Percentiles rank a stretch among this genome's conserved stretches.
Conservation (phyloP, 164 flowering plant species). For the Stephania yunnanensis region DNA sequence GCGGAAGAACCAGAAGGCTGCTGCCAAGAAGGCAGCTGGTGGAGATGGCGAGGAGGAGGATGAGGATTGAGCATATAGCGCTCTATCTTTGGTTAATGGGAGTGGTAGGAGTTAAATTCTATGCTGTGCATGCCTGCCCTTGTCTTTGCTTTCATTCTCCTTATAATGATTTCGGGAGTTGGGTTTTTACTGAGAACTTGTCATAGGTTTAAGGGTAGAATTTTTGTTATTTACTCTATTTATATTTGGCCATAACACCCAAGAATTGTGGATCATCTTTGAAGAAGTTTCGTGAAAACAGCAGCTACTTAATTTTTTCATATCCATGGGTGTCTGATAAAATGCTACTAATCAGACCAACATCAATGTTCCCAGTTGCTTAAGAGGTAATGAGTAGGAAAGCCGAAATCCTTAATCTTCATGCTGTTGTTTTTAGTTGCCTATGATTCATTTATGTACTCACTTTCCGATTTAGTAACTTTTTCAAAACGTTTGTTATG, state of each 20-base stretch:
- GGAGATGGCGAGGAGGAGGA: constrained; percentile 62
- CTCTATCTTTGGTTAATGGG: neutral
- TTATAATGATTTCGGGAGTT: neutral
- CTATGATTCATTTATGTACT: too few relatives aligned
- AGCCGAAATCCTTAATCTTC: too few relatives aligned
- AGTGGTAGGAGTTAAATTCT: neutral
- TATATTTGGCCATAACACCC: neutral
- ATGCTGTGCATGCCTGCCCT: neutral
- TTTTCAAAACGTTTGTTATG: too few relatives aligned
- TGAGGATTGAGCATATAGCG: constrained; percentile 33
- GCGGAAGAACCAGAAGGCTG: constrained; percentile 56
- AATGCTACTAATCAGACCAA: too few relatives aligned
- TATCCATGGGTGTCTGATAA: too few relatives aligned
- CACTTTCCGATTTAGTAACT: too few relatives aligned
- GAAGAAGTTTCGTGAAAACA: neutral
- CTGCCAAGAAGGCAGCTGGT: constrained; percentile 60
- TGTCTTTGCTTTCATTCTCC: neutral
- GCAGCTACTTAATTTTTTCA: neutral
- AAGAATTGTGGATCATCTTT: neutral
- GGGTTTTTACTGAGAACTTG: neutral
- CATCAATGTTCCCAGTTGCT: too few relatives aligned
- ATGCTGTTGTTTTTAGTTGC: too few relatives aligned
- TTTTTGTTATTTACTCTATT: neutral
- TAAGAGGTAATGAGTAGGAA: too few relatives aligned
- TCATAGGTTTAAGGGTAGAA: neutral